A percentile compares a stretch with the other conserved stretches of the same genome.
Conservation (phyloP, 2,329 filamentous ascomycete species). For the Ceratocystis variospora region DNA sequence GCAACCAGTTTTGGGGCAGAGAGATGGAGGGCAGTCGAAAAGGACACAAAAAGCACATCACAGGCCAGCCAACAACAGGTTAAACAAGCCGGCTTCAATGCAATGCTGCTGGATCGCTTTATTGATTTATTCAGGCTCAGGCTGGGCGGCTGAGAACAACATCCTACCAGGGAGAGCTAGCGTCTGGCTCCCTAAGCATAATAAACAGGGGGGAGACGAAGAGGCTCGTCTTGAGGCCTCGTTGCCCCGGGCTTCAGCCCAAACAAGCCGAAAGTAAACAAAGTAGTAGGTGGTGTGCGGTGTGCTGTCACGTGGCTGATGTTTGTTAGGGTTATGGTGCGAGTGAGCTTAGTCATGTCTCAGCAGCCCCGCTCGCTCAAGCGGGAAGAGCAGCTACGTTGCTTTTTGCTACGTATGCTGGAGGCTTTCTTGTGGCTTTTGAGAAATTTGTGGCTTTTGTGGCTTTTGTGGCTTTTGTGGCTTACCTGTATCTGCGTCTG, state of each 20-base stretch:
- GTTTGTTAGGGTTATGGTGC: not conserved
- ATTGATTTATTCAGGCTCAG: not conserved
- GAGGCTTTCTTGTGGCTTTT: too few relatives aligned
- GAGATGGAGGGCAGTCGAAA: not conserved
- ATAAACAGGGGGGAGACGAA: not conserved
- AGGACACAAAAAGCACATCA: not conserved
- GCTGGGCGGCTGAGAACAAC: not conserved
- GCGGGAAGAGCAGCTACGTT: not conserved
- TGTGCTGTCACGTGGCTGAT: not conserved
- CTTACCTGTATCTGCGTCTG: too few relatives aligned
- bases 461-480: too few relatives aligned
- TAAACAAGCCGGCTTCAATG: not conserved
- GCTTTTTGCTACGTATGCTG: not conserved
- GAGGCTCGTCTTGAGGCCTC: not conserved
- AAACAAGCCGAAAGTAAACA: slow-evolving; percentile 2
- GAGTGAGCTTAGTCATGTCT: not conserved
- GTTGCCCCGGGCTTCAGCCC: not conserved
- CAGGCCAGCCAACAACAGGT: not conserved
- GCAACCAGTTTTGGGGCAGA: not conserved
- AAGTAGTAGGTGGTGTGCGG: not conserved
- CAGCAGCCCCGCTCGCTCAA: too few relatives aligned
- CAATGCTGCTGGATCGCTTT: not conserved
- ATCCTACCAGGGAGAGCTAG: not conserved
- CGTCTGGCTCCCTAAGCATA: not conserved
- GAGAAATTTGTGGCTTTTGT: too few relatives aligned